Base-by-base conservation (phyloP, 345 rosid genomes). In the Salix arbutifolia region DNA sequence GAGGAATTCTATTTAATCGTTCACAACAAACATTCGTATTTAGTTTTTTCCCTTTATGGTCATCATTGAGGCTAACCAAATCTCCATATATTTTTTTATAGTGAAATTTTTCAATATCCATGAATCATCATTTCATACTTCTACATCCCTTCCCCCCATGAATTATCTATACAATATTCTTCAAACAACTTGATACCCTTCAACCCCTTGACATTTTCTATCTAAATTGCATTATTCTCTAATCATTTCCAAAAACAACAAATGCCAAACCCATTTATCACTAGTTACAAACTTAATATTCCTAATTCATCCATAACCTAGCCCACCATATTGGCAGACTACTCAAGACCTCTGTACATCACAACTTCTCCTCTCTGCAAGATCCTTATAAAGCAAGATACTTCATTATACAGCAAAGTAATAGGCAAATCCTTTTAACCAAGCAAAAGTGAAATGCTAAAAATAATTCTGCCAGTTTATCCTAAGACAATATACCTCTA, bases 401-500 rank as follows among this genome's bases (percentile, higher is more conserved):
- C 60, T 78, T 60, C 35, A 9, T 56, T 31, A 61, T 31, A 52
- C 69, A n/a, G 19, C 6, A 42, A 21, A 73, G 52, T 33, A 75
- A 35, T 28, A 7, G 13, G 48, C 31, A 77, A 31, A 53, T 69
- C 13, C 18, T 40, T 37, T 71, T 33, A n/a, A 56, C 19, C 18
- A 75, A 61, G 52, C 77, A 52, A 23, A 69, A 61, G 18, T 38
- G 72, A 70, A 67, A 76, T 26, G 71, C 73, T 75, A 77, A 82
- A 70, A 53, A 75, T 58, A 72, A 75, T 48, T 46, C 14, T 44
- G 53, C 69, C 72, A 40, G 76, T 67, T 28, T 60, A 30, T 44
- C 70, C 80, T 61, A 73, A 73, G 70, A 70, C 56, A 78, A 78
- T 78, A 52, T 87, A 92, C 99, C 99, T 93, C 91, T 86, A 80